Conservation (phyloP, 768 basidiomycete species). For the Chalciporus chontae region DNA sequence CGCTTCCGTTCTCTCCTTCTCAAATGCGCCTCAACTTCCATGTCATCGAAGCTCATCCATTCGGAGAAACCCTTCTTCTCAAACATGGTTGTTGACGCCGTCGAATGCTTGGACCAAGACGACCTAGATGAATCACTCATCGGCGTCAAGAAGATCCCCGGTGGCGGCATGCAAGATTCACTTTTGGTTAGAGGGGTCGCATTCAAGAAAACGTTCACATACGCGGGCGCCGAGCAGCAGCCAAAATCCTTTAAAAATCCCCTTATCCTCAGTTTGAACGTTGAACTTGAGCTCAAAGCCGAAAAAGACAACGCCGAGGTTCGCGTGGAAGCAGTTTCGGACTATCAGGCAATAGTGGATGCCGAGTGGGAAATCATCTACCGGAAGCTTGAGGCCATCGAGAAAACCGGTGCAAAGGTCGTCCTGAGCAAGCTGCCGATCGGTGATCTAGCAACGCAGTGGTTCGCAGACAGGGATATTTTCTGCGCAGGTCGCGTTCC, state of each 20-base stretch:
- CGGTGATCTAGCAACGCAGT: conserved; percentile 97
- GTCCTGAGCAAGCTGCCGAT: conserved; percentile 98
- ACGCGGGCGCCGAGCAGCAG: conserved; percentile 98
- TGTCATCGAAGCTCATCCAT: conserved; percentile 99
- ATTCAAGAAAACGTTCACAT: conserved; percentile 99
- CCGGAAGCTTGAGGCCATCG: conserved; percentile 92
- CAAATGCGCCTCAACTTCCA: conserved; percentile 98
- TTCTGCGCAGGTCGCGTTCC: conserved; percentile 98
- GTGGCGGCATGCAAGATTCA: conserved; percentile 97
- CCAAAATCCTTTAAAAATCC: conserved; percentile 90
- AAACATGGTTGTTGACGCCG: conserved; percentile 97
- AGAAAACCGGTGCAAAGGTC: conserved; percentile 94
- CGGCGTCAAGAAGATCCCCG: conserved; percentile 96
- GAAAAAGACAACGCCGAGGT: conserved; percentile 99
- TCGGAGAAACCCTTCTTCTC: conserved; percentile 99
- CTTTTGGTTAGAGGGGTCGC: conserved; percentile 86
- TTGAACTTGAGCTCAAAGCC: conserved; percentile 97
- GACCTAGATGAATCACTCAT: conserved; percentile 95
- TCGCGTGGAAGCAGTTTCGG: conserved; percentile 92
- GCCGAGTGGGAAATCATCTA: conserved; percentile 99
- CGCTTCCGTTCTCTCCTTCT: conserved; percentile 90
- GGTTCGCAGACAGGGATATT: conserved; percentile 98
- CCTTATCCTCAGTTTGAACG: conserved; percentile 90
- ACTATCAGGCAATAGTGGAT: conserved; percentile 99
- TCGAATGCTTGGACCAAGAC: conserved; percentile 85